Base-by-base conservation (phyloP, 768 basidiomycete species). In the Cystobasidium onofrii region DNA sequence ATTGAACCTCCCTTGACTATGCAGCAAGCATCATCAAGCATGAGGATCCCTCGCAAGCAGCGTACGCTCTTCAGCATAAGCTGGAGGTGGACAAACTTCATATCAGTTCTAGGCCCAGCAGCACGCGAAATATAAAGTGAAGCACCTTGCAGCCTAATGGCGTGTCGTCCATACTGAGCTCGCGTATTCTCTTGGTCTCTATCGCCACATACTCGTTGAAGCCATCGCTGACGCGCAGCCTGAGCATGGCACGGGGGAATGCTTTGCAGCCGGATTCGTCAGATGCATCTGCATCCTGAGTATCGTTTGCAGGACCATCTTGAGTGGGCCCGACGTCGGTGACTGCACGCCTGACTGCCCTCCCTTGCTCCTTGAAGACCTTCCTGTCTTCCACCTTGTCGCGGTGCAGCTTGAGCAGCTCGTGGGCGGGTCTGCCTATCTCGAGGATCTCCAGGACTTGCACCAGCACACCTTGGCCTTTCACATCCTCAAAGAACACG, bases 351-450 rank as follows among this genome's bases (percentile, higher is more conserved):
- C 54, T 18, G 33, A 61, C 63, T 4, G 33, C 55, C 25, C 65
- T 12, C 1, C 74, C 74, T 44, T 60, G 33, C 50, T 65, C 46
- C 9, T 12, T 25, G 18, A 66, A 41, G 44, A 87, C 85, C 60
- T 87, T 86, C 67, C 86, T 82, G 39, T 91, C 83, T 77, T 89
- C 88, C 74, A 86, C 86, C 20, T 85, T 84, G 15, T 87, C 86
- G 66, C 86, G 84, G 25, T 89, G 85, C 27, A 86, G 85, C 76
- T 89, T 89, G 74, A 88, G 85, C 20, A 96, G 84, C 64, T 84
- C 87, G 78, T 91, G 90, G 0, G 93, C 94, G 76, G 92, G 92
- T 54, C 86, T 82, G 0, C 88, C 90, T 25, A 96, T 88, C 71
- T 97, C 94, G 20, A 87, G 90, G n/a, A 95, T 85, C 17, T 86